phyloP scores from a whole-genome alignment of 306 rosid species.

The Sicyos baderoa region DNA sequence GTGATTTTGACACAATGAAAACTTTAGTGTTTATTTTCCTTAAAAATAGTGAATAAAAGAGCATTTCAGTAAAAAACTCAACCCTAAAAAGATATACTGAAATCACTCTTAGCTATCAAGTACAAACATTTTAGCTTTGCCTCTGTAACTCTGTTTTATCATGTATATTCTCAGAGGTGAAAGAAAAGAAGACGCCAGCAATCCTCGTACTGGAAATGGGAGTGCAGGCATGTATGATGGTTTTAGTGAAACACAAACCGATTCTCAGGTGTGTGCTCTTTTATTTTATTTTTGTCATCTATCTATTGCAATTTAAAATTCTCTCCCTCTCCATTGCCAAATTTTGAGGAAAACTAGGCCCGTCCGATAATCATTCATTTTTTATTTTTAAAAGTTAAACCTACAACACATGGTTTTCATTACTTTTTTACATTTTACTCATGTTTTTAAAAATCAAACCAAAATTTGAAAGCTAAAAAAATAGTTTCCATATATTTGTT shows the following conservation, averaged over 20 bases:
- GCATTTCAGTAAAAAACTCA: not conserved
- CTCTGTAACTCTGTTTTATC: conserved; percentile 20
- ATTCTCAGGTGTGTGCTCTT: conserved; percentile 66
- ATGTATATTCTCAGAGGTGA: conserved; percentile 24
- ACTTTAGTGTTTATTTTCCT: too few relatives aligned
- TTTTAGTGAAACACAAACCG: conserved; percentile 89
- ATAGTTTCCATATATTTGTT: too few relatives aligned
- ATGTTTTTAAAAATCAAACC: too few relatives aligned
- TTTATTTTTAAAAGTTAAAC: too few relatives aligned
- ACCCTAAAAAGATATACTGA: not conserved
- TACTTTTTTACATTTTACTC: too few relatives aligned
- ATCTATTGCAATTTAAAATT: not conserved
- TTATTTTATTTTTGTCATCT: not conserved
- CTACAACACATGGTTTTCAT: too few relatives aligned
- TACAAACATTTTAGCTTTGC: not conserved
- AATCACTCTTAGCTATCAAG: not conserved
- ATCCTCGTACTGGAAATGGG: conserved; percentile 37
- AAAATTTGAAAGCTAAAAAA: too few relatives aligned
- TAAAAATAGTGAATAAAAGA: not conserved
- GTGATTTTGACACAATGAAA: too few relatives aligned
- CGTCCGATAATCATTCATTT: too few relatives aligned
- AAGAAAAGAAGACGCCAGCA: conserved; percentile 38
- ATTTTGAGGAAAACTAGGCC: not conserved
- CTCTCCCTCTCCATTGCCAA: not conserved
- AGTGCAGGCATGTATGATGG: conserved; percentile 47